These are phyloP conservation scores for Pholiota microspora DNA, from an alignment of 768 basidiomycete species.

Conservation along the genomic window DNA sequence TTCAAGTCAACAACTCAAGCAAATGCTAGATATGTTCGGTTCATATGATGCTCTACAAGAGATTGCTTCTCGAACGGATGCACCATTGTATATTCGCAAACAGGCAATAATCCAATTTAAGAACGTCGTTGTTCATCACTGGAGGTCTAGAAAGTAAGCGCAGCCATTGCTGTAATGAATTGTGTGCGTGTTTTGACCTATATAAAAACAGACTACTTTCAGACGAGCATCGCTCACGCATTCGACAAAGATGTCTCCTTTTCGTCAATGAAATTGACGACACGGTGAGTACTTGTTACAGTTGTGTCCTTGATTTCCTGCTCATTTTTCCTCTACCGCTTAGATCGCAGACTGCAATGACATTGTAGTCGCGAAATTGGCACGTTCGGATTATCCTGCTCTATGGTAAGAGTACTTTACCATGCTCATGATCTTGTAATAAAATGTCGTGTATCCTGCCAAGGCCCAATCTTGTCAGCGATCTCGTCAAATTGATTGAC, in stretches of 20 bases:
- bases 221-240: slow-evolving; percentile 63
- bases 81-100: slow-evolving; percentile 69
- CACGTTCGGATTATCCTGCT: slow-evolving; percentile 72
- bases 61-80: slow-evolving; percentile 59
- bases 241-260: slow-evolving; percentile 60
- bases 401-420: slow-evolving; percentile 52
- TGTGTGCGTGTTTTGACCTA: slow-evolving; percentile 11
- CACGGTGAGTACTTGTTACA: slow-evolving; percentile 44
- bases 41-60: slow-evolving; percentile 70
- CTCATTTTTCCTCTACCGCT: slow-evolving; percentile 1
- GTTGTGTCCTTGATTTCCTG: background rate
- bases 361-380: slow-evolving; percentile 71
- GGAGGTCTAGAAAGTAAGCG: slow-evolving; percentile 74
- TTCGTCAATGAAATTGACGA: slow-evolving; percentile 81
- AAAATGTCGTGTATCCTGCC: background rate
- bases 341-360: slow-evolving; percentile 82
- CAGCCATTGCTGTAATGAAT: background rate
- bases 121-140: slow-evolving; percentile 70
- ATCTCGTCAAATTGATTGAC: slow-evolving; percentile 56
- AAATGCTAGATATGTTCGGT: slow-evolving; percentile 66
- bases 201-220: slow-evolving; percentile 51
- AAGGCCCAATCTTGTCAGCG: slow-evolving; percentile 61
- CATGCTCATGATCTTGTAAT: background rate
- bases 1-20: slow-evolving; percentile 60
- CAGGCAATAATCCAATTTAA: slow-evolving; percentile 90